Base-by-base conservation (phyloP, 2,329 filamentous ascomycete species). In the Hypoxylon sp. region DNA sequence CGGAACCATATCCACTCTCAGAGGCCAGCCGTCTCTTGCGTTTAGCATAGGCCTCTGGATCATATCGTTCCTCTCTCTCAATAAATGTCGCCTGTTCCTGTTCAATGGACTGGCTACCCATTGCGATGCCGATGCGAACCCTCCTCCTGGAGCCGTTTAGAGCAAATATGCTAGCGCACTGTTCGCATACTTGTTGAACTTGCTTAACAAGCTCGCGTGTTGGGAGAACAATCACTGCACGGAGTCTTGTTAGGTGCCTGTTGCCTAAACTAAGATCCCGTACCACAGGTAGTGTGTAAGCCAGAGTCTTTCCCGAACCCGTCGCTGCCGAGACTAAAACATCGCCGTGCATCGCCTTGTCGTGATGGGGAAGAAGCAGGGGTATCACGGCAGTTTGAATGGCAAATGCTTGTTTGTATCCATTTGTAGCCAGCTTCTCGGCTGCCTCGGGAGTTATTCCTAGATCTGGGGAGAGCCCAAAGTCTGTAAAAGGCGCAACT, bases 251-350 rank as follows among this genome's bases (percentile, higher is more conserved):
- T 30, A 72, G 10, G 89, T 85, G 22, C 82, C 82, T 73, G 49
- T 72, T 77, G 13, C 87, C 86, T 33, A 87, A 84, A 72, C 91
- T 90, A 54, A 99, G 83, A 56, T 91, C 90, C 50, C 94, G 89
- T 3, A 97, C 87, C 65, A 99, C 89, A 0, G 96, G 96, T 2
- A 99, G 83, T 0, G 95, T 89, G 76, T 99, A 99, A 0, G 95
- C 92, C 14, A 99, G 81, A 0, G 96, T 99, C 79, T 99, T 99
- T 63, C 96, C 96, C 0, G 96, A 98, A 7, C 96, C 96, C 0
- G 96, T 99, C 1, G 95, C 92, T 0, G 97, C 96, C 6, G 94
- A 96, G 2, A 99, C 91, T 49, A 97, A 91, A 3, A 99, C 81
- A 78, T 99, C 96, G 4, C 93, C 92, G 1, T 87, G 82, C 37